phyloP scores from a whole-genome alignment of 306 rosid species.

The Crotalaria pallida region DNA sequence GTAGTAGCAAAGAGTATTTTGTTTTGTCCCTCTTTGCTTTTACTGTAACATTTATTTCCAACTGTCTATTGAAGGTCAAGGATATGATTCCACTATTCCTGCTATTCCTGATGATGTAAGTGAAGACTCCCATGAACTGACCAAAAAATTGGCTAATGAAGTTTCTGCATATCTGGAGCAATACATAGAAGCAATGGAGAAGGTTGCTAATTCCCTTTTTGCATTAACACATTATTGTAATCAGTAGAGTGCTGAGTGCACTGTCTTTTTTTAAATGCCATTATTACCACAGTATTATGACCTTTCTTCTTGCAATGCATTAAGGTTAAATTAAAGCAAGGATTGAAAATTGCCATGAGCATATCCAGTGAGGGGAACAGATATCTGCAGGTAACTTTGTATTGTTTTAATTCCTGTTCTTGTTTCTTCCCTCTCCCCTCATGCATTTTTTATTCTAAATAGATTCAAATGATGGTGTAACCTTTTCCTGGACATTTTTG shows the following conservation, averaged over 20 bases:
- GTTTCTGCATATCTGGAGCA: constrained; percentile 62
- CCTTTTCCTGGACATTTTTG: neutral
- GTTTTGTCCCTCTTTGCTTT: neutral
- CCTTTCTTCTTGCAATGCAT: constrained; percentile 19
- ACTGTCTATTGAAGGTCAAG: constrained; percentile 56
- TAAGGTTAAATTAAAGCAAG: constrained; percentile 94
- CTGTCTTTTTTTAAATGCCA: neutral
- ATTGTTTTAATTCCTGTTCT: neutral
- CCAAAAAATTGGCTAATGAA: constrained; percentile 56
- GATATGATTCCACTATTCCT: constrained; percentile 73
- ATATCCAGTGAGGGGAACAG: constrained; percentile 84
- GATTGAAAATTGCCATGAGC: constrained; percentile 80
- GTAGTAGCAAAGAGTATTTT: neutral
- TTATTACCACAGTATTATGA: constrained; percentile 11
- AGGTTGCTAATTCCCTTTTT: constrained; percentile 44
- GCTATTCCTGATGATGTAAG: constrained; percentile 54
- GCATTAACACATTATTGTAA: constrained; percentile 3
- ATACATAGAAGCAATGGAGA: constrained; percentile 90
- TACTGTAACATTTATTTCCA: neutral
- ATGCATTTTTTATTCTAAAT: neutral
- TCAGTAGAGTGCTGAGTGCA: neutral
- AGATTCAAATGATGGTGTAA: neutral
- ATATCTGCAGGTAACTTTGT: constrained; percentile 66
- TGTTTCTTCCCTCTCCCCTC: neutral
- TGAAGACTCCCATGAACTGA: constrained; percentile 49